Evolutionary conservation across 495 filamentous ascomycete genomes (phyloP), one percentile per base, ranked within the genome.

Genomic region (Cercophora newfieldiana): DNA sequence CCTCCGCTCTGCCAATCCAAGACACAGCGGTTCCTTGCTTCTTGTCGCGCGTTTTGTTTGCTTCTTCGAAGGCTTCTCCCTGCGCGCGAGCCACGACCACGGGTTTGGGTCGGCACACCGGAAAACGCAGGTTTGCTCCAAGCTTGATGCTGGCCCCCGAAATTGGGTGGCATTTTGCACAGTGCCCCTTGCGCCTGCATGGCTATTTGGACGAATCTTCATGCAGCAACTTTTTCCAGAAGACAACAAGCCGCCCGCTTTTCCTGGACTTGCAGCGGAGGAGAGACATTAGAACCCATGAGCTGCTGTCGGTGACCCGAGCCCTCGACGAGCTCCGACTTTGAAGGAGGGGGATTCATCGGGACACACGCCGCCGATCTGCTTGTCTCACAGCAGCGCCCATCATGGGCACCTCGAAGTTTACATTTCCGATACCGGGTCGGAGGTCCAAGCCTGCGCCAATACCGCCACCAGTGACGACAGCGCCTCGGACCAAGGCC

Each of bases 401-500:
- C 63, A 57, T 65, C 37, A 85, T 85, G 83, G 82, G 81, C 65
- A 77, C 76, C 59, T 82, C 83, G 19, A 85, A 81, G 59, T 86
- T 86, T 66, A 77, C 73, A 26, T 86, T 86, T 59, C 80, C 83
- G 31, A 71, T 85, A 12, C 82, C 83, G 59, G 81, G 83, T 31
- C 81, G 83, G 59, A 80, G 74, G 55, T 68, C 76, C 28, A 80
- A 79, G 65, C 61, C 64, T 26, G 30, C 72, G 29, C 62, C 76
- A 48, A 21, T 64, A 63, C 61, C 65, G 53, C 26, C 61, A 58
- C 18, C 59, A n/a, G 33, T 44, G 12, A 30, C 29, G 18, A 64
- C 70, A 49, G 71, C 53, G 18, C 71, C 79, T 7, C 59, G 77
- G 29, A 76, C 78, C 22, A 84, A 84, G 70, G 81, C 77, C 18